Conservation (phyloP, 306 rosid genomes). For the Inga leiocalycina region DNA sequence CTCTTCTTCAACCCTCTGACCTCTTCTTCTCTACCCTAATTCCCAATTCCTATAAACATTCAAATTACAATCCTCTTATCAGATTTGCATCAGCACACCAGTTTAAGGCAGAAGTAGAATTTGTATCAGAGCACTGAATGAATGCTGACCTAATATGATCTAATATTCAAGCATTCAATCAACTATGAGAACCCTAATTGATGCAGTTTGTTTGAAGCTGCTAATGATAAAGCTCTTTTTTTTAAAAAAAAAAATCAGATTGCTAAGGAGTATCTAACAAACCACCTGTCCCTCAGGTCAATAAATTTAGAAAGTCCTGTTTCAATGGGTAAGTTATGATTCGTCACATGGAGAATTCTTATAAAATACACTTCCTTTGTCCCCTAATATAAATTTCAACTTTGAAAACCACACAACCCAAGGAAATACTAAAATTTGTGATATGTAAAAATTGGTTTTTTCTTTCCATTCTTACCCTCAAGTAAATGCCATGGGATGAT, state of each 20-base stretch:
- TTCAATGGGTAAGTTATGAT: slow-evolving; percentile 1
- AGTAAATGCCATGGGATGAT: background rate
- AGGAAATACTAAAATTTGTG: too few relatives aligned
- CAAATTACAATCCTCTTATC: too few relatives aligned
- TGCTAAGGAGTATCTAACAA: background rate
- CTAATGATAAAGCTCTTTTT: background rate
- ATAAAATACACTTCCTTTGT: too few relatives aligned
- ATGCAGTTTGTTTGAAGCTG: slow-evolving; percentile 10
- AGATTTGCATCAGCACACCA: background rate
- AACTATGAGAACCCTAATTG: slow-evolving; percentile 14
- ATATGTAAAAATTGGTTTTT: too few relatives aligned
- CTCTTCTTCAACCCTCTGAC: too few relatives aligned
- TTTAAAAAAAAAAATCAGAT: background rate
- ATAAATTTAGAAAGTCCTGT: slow-evolving; percentile 12
- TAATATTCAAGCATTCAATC: slow-evolving; percentile 21
- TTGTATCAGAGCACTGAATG: background rate
- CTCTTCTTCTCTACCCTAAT: too few relatives aligned
- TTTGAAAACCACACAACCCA: too few relatives aligned
- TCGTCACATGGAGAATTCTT: background rate
- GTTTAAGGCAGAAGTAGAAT: background rate
- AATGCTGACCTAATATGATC: background rate
- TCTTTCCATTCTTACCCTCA: too few relatives aligned
- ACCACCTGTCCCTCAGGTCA: background rate
- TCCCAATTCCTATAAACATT: too few relatives aligned
- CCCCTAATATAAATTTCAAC: too few relatives aligned